Conservation (phyloP, 768 basidiomycete genomes). For the Suillus bovinus region DNA sequence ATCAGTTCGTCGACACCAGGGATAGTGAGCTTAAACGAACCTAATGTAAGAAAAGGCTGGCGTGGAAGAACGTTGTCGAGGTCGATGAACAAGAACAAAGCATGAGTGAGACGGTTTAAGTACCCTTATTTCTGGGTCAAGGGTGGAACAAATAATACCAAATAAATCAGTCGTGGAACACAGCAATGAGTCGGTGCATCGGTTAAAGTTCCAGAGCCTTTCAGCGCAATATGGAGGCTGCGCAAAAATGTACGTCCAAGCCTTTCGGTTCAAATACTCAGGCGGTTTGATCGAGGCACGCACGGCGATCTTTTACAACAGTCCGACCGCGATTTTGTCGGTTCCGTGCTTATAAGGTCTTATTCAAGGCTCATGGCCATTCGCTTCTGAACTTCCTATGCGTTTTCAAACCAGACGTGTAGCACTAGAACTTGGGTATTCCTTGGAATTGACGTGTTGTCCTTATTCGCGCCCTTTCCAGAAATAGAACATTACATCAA, state of each 20-base stretch:
- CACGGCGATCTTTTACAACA: not conserved
- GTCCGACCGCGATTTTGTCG: not conserved
- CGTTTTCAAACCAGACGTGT: not conserved
- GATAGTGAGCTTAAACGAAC: slow-evolving; percentile 11
- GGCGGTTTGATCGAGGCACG: not conserved
- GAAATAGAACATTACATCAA: not conserved
- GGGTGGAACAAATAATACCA: slow-evolving; percentile 34
- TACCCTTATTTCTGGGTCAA: slow-evolving; percentile 30
- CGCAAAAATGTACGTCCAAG: slow-evolving; percentile 6
- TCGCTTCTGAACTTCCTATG: not conserved
- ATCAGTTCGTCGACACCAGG: not conserved
- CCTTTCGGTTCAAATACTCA: not conserved
- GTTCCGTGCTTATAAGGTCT: not conserved
- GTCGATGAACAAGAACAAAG: slow-evolving; percentile 17
- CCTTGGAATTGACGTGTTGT: not conserved
- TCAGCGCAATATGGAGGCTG: not conserved
- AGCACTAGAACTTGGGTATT: not conserved
- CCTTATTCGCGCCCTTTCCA: not conserved
- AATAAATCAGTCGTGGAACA: slow-evolving; percentile 14
- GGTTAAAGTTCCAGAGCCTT: too few species aligned
- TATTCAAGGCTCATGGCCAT: not conserved
- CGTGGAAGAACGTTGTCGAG: slow-evolving; percentile 5
- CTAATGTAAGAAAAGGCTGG: not conserved
- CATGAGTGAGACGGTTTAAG: slow-evolving; percentile 26
- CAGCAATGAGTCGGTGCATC: slow-evolving; percentile 4